These are phyloP conservation scores for Gossypium davidsonii DNA, from an alignment of 441 rosid species.

Conservation along the genomic window DNA sequence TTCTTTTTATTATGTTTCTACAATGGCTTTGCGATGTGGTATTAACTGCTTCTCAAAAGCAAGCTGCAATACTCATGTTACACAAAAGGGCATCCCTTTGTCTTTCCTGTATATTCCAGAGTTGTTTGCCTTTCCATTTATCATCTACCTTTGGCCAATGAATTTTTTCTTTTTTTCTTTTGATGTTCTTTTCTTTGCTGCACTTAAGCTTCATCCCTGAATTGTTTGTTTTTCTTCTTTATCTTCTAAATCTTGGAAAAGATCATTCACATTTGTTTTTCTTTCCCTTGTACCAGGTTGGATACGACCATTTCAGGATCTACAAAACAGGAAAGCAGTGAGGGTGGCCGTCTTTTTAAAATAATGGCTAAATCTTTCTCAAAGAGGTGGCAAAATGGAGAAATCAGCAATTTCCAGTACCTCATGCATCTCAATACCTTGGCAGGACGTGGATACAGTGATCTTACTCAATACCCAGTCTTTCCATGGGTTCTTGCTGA, in stretches of 20 bases:
- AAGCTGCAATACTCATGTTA: background rate
- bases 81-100: background rate
- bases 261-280: constrained; percentile 3
- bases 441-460: constrained; percentile 99
- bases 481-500: constrained; percentile 99
- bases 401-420: constrained; percentile 98
- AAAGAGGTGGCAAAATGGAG: constrained; percentile 99
- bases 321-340: constrained; percentile 82
- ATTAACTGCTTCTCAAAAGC: background rate
- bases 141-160: background rate
- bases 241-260: background rate
- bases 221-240: background rate
- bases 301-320: constrained; percentile 98
- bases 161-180: background rate
- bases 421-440: constrained; percentile 99
- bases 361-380: constrained; percentile 94
- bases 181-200: constrained; percentile 6
- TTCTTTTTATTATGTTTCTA: background rate
- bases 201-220: background rate
- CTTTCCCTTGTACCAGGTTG: constrained; percentile 52
- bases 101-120: background rate
- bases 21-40: constrained; percentile 9
- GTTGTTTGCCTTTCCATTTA: background rate
- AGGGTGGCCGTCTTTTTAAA: constrained; percentile 95
- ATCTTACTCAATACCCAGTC: constrained; percentile 99